A percentile compares a stretch with the other conserved stretches of the same genome.
Evolutionary conservation across 768 basidiomycete genomes (phyloP).

Genomic region (Lactifluus volemus): DNA sequence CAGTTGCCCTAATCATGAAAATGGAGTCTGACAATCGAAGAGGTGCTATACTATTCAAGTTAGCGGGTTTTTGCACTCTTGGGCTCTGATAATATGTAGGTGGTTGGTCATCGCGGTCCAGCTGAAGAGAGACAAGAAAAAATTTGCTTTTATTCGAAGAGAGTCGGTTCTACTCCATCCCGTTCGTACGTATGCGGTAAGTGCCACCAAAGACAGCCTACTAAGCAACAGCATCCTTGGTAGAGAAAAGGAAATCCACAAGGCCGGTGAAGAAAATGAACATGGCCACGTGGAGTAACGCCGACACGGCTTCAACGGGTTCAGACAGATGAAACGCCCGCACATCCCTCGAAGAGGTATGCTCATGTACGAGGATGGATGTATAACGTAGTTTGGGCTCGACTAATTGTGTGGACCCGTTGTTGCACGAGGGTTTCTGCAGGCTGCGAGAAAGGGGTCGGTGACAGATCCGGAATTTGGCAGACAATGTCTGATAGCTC

Average conservation of each 20-base stretch:
- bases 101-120: too few species aligned
- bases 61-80: too few species aligned
- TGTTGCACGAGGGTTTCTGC: slow-evolving; percentile 5
- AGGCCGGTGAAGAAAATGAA: slow-evolving; percentile 9
- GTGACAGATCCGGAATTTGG: not conserved
- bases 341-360: slow-evolving; percentile 7
- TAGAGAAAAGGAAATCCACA: slow-evolving; percentile 8
- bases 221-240: not conserved
- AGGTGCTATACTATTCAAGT: too few species aligned
- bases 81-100: too few species aligned
- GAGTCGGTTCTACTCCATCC: not conserved
- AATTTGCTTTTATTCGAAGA: not conserved
- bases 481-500: slow-evolving; percentile 6
- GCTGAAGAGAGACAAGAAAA: not conserved
- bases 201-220: not conserved
- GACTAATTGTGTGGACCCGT: slow-evolving; percentile 1
- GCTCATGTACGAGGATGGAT: slow-evolving; percentile 1
- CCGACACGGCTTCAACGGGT: not conserved
- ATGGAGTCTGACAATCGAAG: too few species aligned
- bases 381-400: not conserved
- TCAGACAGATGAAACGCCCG: not conserved
- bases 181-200: not conserved
- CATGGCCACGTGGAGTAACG: slow-evolving; percentile 1
- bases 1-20: too few species aligned
- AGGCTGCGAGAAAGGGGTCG: not conserved